These are phyloP conservation scores for Ophiostoma ulmi DNA, from an alignment of 2,329 filamentous ascomycete species.

Conservation along the genomic window DNA sequence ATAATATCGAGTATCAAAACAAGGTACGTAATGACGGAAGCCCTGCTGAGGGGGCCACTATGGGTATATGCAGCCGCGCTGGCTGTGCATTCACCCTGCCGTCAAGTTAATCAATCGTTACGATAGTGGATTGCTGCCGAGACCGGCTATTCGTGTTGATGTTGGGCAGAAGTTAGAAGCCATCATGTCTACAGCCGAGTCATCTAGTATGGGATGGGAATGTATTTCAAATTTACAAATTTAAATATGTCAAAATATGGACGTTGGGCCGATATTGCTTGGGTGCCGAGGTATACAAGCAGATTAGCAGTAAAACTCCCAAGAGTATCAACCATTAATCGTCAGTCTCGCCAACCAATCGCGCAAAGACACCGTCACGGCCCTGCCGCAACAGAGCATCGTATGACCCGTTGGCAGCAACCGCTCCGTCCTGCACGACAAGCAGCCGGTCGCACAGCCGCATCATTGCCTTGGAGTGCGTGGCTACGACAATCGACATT, in stretches of 20 bases:
- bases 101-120: not conserved
- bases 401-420: slow-evolving; percentile 65
- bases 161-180: no score
- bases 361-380: slow-evolving; percentile 42
- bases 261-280: not conserved
- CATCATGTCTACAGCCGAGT: not conserved
- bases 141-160: not conserved
- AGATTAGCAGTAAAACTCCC: not conserved
- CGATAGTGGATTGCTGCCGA: not conserved
- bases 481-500: slow-evolving; percentile 76
- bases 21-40: not conserved
- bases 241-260: not conserved
- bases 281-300: not conserved
- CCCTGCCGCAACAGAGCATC: slow-evolving; percentile 44
- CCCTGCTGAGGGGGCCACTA: not conserved
- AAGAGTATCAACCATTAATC: slow-evolving; percentile 14
- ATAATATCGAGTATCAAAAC: not conserved
- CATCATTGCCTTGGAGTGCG: slow-evolving; percentile 85
- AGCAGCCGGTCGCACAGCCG: slow-evolving; percentile 66
- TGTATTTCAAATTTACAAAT: not conserved
- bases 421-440: slow-evolving; percentile 61
- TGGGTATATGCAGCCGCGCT: not conserved
- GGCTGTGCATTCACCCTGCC: not conserved
- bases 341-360: slow-evolving; percentile 39
- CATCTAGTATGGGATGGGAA: slow-evolving; percentile 5